Conservation (phyloP, 2,329 filamentous ascomycete genomes). For the Microcyclosporella mali region DNA sequence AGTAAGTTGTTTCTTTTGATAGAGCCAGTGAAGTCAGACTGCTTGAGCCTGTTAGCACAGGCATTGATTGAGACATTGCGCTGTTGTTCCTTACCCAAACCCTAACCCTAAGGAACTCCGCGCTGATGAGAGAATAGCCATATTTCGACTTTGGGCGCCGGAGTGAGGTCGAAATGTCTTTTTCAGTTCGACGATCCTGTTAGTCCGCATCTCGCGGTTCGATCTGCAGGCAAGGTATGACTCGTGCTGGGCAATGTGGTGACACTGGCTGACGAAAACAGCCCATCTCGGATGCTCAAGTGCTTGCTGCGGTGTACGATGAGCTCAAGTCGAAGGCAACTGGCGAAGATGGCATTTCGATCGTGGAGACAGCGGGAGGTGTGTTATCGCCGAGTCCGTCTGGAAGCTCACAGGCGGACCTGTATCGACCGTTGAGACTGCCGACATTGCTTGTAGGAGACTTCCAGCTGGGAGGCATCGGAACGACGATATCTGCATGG, state of each 20-base stretch:
- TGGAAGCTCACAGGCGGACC: constrained; percentile 68
- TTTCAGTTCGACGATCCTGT: constrained; percentile 68
- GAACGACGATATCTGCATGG: constrained; percentile 70
- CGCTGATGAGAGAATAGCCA: constrained; percentile 45
- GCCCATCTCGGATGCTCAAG: constrained; percentile 27
- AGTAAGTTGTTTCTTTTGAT: constrained; percentile 39
- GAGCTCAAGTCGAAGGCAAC: constrained; percentile 38
- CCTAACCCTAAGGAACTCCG: constrained; percentile 8
- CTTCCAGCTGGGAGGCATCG: constrained; percentile 70
- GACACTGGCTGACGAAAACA: constrained; percentile 8
- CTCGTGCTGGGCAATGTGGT: neutral
- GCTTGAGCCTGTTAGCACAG: neutral
- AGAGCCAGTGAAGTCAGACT: neutral
- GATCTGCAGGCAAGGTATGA: constrained; percentile 20
- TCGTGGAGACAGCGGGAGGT: constrained; percentile 77
- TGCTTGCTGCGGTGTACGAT: constrained; percentile 39
- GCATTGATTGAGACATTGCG: neutral
- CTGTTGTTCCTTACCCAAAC: neutral
- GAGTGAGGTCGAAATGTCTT: constrained; percentile 54
- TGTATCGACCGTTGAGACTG: constrained; percentile 67
- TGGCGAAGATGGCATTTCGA: constrained; percentile 50
- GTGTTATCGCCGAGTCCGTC: constrained; percentile 74
- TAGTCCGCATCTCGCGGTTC: constrained; percentile 71
- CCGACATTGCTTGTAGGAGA: constrained; percentile 72
- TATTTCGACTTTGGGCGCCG: constrained; percentile 53